These are phyloP conservation scores for Sporisorium reilianum DNA, from an alignment of 1,284 basidiomycete species.

Conservation along the genomic window DNA sequence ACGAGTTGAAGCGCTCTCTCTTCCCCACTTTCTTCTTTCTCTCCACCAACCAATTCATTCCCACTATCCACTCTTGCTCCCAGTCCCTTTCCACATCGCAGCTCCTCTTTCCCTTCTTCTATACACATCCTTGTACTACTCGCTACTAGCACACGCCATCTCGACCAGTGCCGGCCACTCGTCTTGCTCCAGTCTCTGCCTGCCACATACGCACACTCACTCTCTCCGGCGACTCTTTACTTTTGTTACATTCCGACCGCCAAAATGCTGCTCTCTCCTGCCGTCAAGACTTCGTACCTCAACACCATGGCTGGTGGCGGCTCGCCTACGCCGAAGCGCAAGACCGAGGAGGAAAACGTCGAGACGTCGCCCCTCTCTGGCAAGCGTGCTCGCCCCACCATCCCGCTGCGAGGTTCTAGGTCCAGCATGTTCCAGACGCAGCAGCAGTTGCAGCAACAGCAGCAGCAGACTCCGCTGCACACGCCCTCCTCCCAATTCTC, in stretches of 20 bases:
- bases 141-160: not conserved
- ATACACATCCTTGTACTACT: not conserved
- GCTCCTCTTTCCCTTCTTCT: not conserved
- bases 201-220: too few species aligned
- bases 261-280: slow-evolving; percentile 49
- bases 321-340: slow-evolving; percentile 41
- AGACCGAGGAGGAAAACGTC: slow-evolving; percentile 37
- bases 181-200: slow-evolving; percentile 1
- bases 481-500: slow-evolving; percentile 9
- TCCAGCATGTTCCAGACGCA: slow-evolving; percentile 23
- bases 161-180: slow-evolving; percentile 14
- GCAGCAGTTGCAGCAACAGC: too few species aligned
- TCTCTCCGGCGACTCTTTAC: not conserved
- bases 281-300: slow-evolving; percentile 54
- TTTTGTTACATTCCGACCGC: too few species aligned
- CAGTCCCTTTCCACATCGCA: too few species aligned
- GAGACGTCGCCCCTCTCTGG: slow-evolving; percentile 38
- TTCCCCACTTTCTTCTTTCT: slow-evolving; percentile 27
- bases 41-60: slow-evolving; percentile 6
- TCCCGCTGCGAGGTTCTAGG: slow-evolving; percentile 36
- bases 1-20: slow-evolving; percentile 7
- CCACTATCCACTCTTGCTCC: not conserved
- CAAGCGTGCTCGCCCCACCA: slow-evolving; percentile 44
- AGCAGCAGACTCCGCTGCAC: slow-evolving; percentile 11
- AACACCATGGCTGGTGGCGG: slow-evolving; percentile 45